phyloP scores from a whole-genome alignment of 495 filamentous ascomycete species.

The Tuber indicum region DNA sequence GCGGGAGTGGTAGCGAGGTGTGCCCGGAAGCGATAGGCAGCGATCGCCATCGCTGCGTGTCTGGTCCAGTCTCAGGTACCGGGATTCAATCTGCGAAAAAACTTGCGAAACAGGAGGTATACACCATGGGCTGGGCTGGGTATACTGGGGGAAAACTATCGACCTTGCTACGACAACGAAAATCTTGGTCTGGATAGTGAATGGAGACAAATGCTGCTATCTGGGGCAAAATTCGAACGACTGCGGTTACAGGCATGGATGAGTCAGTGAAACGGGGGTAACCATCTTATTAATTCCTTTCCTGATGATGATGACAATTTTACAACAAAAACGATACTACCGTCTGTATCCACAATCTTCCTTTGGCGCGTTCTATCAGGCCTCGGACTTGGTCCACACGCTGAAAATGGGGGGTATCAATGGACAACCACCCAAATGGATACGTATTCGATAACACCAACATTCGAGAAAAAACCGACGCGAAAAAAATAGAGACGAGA shows the following conservation, averaged over 20 bases:
- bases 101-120: background rate
- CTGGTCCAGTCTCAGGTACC: background rate
- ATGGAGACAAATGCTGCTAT: background rate
- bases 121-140: conserved; percentile 8
- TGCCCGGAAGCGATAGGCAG: background rate
- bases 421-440: conserved; percentile 5
- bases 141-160: conserved; percentile 12
- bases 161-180: conserved; percentile 9
- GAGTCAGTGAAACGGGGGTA: background rate
- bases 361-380: background rate
- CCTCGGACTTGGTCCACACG: background rate
- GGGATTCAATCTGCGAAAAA: background rate
- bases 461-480: conserved; percentile 13
- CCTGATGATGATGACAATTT: conserved; percentile 7
- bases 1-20: conserved; percentile 7
- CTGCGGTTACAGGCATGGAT: background rate
- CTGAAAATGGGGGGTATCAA: conserved; percentile 5
- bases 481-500: conserved; percentile 21
- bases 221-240: background rate
- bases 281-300: background rate
- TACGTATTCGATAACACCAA: conserved; percentile 12
- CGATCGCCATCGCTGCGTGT: conserved; percentile 5
- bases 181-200: conserved; percentile 1
- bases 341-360: conserved; percentile 6
- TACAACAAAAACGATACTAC: conserved; percentile 15